Conservation (phyloP, 192 early-diverging fungal genomes). For the Fimicolochytrium jonesii region DNA sequence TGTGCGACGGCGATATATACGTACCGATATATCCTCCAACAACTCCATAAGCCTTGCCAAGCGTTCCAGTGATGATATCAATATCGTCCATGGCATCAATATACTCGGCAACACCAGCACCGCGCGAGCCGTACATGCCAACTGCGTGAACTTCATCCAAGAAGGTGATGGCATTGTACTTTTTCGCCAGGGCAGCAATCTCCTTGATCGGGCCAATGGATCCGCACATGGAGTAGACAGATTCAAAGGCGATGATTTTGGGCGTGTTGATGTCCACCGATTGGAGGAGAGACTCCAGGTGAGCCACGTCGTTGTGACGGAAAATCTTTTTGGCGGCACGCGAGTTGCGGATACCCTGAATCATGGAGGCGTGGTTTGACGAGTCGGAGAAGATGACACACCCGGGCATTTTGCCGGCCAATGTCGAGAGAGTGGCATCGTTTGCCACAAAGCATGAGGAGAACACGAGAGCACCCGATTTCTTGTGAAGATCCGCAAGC, state of each 20-base stretch:
- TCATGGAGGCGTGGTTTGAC: slow-evolving; percentile 98
- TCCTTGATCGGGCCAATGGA: slow-evolving; percentile 88
- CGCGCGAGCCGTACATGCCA: slow-evolving; percentile 95
- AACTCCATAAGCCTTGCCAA: slow-evolving; percentile 96
- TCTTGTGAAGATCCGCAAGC: slow-evolving; percentile 89
- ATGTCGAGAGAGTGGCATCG: slow-evolving; percentile 89
- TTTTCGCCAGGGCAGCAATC: slow-evolving; percentile 82
- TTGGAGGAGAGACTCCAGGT: slow-evolving; percentile 82
- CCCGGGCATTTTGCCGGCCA: slow-evolving; percentile 80
- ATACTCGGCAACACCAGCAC: slow-evolving; percentile 93
- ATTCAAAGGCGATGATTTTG: slow-evolving; percentile 95
- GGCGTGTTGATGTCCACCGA: slow-evolving; percentile 76
- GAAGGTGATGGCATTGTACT: slow-evolving; percentile 96
- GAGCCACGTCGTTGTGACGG: slow-evolving; percentile 86
- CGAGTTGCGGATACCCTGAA: slow-evolving; percentile 94
- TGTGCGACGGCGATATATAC: no score
- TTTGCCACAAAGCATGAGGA: slow-evolving; percentile 98
- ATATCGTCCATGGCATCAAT: slow-evolving; percentile 84
- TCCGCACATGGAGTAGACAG: slow-evolving; percentile 97
- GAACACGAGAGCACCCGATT: slow-evolving; percentile 86
- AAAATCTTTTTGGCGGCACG: slow-evolving; percentile 84
- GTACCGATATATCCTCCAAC: slow-evolving; percentile 92
- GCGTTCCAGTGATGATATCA: slow-evolving; percentile 93
- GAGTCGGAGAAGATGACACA: slow-evolving; percentile 94
- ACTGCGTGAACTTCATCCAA: slow-evolving; percentile 98